A percentile compares a stretch with the other conserved stretches of the same genome.
Conservation (phyloP, 163 green algal genomes). For the Volvox carteri region DNA sequence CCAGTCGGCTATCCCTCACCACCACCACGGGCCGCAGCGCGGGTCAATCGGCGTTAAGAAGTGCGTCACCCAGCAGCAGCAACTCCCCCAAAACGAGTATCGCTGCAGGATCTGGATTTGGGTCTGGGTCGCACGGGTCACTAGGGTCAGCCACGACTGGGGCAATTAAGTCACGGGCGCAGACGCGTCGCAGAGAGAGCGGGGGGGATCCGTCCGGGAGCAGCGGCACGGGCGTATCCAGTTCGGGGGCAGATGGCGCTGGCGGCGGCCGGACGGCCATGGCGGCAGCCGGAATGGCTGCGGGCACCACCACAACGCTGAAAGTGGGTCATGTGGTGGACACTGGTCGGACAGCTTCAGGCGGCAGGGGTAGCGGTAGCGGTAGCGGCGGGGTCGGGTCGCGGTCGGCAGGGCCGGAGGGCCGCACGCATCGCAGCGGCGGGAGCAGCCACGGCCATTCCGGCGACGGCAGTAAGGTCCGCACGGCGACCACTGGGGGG, state of each 20-base stretch:
- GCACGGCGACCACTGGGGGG: not conserved
- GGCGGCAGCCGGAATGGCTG: not conserved
- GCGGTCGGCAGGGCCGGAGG: not conserved
- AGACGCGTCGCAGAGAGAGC: not conserved
- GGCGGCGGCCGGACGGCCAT: not conserved
- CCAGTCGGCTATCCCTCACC: not conserved
- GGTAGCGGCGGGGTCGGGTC: not conserved
- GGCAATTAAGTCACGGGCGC: not conserved
- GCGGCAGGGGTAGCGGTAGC: too few species aligned
- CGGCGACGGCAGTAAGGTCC: not conserved
- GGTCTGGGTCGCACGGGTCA: not conserved
- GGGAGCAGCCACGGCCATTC: not conserved
- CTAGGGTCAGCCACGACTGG: not conserved
- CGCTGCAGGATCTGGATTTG: not conserved
- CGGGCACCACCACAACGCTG: not conserved
- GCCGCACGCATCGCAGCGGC: not conserved
- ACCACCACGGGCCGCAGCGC: not conserved
- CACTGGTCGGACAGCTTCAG: not conserved
- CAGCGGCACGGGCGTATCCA: not conserved
- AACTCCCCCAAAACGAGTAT: not conserved
- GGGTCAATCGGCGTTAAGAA: not conserved
- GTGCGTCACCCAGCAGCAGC: not conserved
- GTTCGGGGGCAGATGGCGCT: not conserved
- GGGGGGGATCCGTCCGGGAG: not conserved
- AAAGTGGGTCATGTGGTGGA: slow-evolving; percentile 8